phyloP scores from a whole-genome alignment of 352 stramenopile genomes.

The Thraustochytrium striatum region DNA sequence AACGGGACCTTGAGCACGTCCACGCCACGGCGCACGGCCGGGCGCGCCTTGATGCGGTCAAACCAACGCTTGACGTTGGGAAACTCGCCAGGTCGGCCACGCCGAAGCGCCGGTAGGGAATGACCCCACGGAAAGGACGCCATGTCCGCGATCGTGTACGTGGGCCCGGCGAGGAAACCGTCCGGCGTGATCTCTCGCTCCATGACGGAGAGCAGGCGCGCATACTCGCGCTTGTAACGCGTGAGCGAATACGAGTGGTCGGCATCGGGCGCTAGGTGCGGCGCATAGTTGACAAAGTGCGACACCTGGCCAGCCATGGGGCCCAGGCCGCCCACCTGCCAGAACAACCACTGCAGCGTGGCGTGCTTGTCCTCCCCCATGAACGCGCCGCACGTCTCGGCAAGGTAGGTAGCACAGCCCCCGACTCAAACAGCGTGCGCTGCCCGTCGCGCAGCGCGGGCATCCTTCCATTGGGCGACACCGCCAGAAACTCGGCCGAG shows the following conservation, averaged over 20 bases:
- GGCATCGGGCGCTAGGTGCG: conserved; percentile 19
- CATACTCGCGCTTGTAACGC: conserved; percentile 27
- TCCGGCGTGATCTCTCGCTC: conserved; percentile 5
- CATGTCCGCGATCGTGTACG: conserved; percentile 47
- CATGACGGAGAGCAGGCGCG: conserved; percentile 31
- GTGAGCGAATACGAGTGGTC: conserved; percentile 38
- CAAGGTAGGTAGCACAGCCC: conserved; percentile 33
- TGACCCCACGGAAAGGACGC: conserved; percentile 27
- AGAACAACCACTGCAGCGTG: conserved; percentile 48
- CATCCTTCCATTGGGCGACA: conserved; percentile 33
- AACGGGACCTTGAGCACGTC: background rate
- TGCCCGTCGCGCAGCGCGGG: conserved; percentile 20
- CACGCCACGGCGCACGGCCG: conserved; percentile 18
- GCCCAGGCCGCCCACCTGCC: conserved; percentile 43
- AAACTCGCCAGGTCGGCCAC: conserved; percentile 50
- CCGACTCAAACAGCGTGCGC: conserved; percentile 32
- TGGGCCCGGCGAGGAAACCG: conserved; percentile 2
- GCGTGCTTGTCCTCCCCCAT: conserved; percentile 14
- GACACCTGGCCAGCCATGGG: conserved; percentile 46
- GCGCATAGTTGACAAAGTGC: conserved; percentile 42
- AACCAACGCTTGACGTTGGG: background rate
- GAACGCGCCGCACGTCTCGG: conserved; percentile 23
- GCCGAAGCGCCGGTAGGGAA: conserved; percentile 53
- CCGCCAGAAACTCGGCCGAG: conserved; percentile 5
- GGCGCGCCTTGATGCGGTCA: background rate